phyloP scores from a whole-genome alignment of 768 basidiomycete genomes.

The Jaapia argillacea region DNA sequence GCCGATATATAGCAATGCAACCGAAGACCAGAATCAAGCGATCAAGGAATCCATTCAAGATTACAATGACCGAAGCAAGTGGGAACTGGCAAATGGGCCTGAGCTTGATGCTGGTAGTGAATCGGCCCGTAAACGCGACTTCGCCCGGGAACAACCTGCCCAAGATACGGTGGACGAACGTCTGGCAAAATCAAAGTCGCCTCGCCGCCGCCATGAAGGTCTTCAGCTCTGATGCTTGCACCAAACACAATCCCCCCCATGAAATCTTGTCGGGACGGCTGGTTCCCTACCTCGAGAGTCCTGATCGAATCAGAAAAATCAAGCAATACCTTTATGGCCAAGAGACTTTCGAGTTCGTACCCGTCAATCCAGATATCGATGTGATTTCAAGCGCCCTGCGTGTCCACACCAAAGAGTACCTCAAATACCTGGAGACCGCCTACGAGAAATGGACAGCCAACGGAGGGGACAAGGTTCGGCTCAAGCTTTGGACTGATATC shows the following conservation, averaged over 20 bases:
- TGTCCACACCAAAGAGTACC: conserved; percentile 18
- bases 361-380: conserved; percentile 5
- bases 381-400: conserved; percentile 6
- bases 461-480: conserved; percentile 16
- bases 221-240: conserved; percentile 11
- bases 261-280: conserved; percentile 19
- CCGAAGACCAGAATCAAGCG: too few species aligned
- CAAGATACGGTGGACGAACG: too few species aligned
- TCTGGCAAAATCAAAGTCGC: too few species aligned
- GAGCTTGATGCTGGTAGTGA: too few species aligned
- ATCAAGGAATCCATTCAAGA: too few species aligned
- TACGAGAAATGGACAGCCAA: conserved; percentile 18
- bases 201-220: conserved; percentile 19
- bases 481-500: background rate
- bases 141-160: too few species aligned
- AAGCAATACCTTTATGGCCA: conserved; percentile 10
- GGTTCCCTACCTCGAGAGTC: conserved; percentile 20
- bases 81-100: too few species aligned
- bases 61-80: too few species aligned
- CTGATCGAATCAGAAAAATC: conserved; percentile 15
- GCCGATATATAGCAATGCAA: too few species aligned
- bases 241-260: conserved; percentile 19
- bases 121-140: too few species aligned
- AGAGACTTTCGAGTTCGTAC: conserved; percentile 7
- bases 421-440: conserved; percentile 17